These are phyloP conservation scores for Annulohypoxylon moriforme DNA, from an alignment of 495 filamentous ascomycete genomes.

Conservation along the genomic window DNA sequence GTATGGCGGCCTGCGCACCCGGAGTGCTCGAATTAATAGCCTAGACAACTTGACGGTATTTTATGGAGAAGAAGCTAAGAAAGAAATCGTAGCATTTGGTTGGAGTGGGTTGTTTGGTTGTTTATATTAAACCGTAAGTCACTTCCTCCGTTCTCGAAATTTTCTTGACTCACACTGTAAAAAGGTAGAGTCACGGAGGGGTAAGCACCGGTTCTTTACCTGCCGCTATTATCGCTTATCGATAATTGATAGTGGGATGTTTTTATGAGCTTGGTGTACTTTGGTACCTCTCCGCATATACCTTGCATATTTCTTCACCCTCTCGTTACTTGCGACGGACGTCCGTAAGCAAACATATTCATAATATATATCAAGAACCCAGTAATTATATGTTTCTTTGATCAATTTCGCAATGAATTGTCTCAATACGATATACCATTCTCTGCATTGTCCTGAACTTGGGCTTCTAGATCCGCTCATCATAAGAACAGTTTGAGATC, in stretches of 20 bases:
- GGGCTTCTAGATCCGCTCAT: background rate
- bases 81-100: conserved; percentile 23
- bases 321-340: background rate
- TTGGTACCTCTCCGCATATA: background rate
- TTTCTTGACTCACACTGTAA: conserved; percentile 39
- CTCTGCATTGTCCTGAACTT: background rate
- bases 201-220: conserved; percentile 18
- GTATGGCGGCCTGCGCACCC: conserved; percentile 53
- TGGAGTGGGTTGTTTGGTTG: conserved; percentile 10
- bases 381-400: background rate
- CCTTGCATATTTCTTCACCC: background rate
- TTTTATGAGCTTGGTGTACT: too few relatives aligned
- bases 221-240: conserved; percentile 22
- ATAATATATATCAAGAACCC: background rate
- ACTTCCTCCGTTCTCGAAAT: conserved; percentile 3
- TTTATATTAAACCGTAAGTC: background rate
- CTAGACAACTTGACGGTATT: conserved; percentile 55
- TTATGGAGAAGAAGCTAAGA: conserved; percentile 14
- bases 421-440: background rate
- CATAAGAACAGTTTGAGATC: background rate
- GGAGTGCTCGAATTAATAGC: conserved; percentile 50
- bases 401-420: background rate
- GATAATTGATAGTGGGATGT: conserved; percentile 29
- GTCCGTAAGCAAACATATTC: background rate
- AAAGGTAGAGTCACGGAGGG: conserved; percentile 27